A percentile compares a stretch with the other conserved stretches of the same genome.
These are phyloP conservation scores for Pulveroboletus sp. DNA, from an alignment of 768 basidiomycete genomes.

Conservation along the genomic window DNA sequence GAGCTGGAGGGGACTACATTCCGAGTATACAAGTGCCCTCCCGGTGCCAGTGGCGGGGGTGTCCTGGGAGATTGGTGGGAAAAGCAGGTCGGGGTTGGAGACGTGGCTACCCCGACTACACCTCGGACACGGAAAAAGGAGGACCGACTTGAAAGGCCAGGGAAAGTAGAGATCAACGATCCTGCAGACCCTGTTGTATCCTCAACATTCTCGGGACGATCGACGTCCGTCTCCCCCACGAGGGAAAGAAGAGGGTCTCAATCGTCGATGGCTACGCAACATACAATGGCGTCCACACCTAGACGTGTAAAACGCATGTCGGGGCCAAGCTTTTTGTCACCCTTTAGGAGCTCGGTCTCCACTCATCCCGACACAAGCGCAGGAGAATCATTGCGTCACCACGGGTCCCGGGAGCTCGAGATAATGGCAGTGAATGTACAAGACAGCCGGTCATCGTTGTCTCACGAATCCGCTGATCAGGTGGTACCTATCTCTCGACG, in stretches of 20 bases:
- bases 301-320: constrained; percentile 24
- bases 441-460: constrained; percentile 21
- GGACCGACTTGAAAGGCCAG: constrained; percentile 24
- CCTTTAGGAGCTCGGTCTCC: constrained; percentile 19
- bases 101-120: constrained; percentile 37
- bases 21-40: constrained; percentile 61
- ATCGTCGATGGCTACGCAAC: constrained; percentile 22
- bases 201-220: not conserved
- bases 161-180: constrained; percentile 23
- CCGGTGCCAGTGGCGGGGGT: constrained; percentile 42
- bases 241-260: constrained; percentile 21
- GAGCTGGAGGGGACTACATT: constrained; percentile 92
- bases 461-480: constrained; percentile 14
- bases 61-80: constrained; percentile 77
- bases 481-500: constrained; percentile 13
- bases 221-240: constrained; percentile 6
- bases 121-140: constrained; percentile 23
- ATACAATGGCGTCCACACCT: constrained; percentile 13
- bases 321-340: constrained; percentile 27
- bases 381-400: constrained; percentile 8
- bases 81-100: constrained; percentile 67
- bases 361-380: constrained; percentile 8
- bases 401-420: constrained; percentile 18
- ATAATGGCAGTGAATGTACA: constrained; percentile 22
- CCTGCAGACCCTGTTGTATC: not conserved